Evolutionary conservation across 352 stramenopile species (phyloP).

Genomic region (Thalassiosira hispida): DNA sequence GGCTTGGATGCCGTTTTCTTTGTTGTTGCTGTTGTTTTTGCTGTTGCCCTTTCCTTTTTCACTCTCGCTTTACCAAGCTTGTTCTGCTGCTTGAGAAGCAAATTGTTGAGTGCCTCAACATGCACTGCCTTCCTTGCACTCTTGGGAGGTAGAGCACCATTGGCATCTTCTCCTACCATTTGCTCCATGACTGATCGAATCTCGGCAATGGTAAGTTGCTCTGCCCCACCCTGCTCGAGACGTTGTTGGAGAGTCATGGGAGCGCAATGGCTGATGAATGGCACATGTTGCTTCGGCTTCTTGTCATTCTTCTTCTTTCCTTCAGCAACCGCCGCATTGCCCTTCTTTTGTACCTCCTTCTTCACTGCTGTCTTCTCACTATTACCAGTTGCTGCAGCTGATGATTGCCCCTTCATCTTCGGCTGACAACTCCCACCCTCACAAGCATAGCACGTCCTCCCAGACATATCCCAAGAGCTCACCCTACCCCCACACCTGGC

Average conservation of each 20-base stretch:
- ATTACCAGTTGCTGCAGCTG: background rate
- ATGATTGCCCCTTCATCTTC: background rate
- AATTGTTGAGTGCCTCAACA: slow-evolving; percentile 28
- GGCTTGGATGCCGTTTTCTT: slow-evolving; percentile 3
- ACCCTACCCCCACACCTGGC: slow-evolving; percentile 63
- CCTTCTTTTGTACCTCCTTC: background rate
- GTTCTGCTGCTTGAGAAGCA: slow-evolving; percentile 18
- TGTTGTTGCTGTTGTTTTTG: slow-evolving; percentile 2
- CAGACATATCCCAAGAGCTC: slow-evolving; percentile 68
- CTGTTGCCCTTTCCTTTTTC: background rate
- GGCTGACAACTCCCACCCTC: slow-evolving; percentile 61
- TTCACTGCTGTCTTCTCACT: background rate
- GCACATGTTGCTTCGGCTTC: slow-evolving; percentile 42
- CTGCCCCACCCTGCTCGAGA: slow-evolving; percentile 47
- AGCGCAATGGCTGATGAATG: slow-evolving; percentile 70
- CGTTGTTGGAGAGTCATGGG: slow-evolving; percentile 33
- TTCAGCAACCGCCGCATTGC: background rate
- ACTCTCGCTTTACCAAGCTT: background rate
- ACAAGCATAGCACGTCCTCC: slow-evolving; percentile 80
- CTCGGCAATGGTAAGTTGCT: slow-evolving; percentile 58
- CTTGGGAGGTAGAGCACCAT: slow-evolving; percentile 44
- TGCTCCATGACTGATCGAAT: slow-evolving; percentile 48
- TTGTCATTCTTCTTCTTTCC: slow-evolving; percentile 23
- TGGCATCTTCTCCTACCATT: slow-evolving; percentile 9
- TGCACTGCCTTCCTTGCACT: slow-evolving; percentile 51